phyloP scores from a whole-genome alignment of 768 basidiomycete species.

The Hygrocybe punicea region DNA sequence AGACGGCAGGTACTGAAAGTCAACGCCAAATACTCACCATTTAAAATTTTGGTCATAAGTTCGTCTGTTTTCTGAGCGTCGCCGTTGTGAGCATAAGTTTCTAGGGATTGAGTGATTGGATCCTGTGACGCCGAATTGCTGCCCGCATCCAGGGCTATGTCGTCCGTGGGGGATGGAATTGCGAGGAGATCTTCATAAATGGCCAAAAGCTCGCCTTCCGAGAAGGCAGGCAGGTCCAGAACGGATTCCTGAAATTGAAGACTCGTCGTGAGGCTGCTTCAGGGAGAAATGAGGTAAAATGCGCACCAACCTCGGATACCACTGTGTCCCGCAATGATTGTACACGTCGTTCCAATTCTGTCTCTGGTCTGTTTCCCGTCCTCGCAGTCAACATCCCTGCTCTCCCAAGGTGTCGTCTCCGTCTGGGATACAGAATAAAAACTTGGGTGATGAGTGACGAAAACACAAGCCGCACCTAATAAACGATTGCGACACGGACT shows the following conservation, averaged over 20 bases:
- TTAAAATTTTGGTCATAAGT: slow-evolving; percentile 40
- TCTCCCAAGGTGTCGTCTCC: not conserved
- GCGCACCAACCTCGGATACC: slow-evolving; percentile 30
- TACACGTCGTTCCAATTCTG: slow-evolving; percentile 39
- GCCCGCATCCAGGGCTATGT: slow-evolving; percentile 1
- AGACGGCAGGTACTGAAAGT: not conserved
- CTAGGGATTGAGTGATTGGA: slow-evolving; percentile 46
- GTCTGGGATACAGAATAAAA: not conserved
- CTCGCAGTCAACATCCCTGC: not conserved
- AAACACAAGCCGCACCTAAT: not conserved
- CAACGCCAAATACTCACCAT: slow-evolving; percentile 35
- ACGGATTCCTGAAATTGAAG: slow-evolving; percentile 26
- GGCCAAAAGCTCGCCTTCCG: slow-evolving; percentile 41
- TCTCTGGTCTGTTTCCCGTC: not conserved
- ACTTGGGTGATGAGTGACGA: not conserved
- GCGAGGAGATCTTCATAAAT: slow-evolving; percentile 47
- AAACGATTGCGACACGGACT: not conserved
- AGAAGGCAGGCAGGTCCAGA: slow-evolving; percentile 34
- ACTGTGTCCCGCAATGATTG: slow-evolving; percentile 37
- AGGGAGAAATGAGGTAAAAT: not conserved
- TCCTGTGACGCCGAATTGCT: slow-evolving; percentile 33
- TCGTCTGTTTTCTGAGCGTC: slow-evolving; percentile 46
- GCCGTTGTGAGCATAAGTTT: slow-evolving; percentile 46
- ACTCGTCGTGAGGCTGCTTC: not conserved
- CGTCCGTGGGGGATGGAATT: slow-evolving; percentile 19